Percentiles rank a stretch among this genome's conserved stretches.
Conservation (phyloP, 2,329 filamentous ascomycete genomes). For the Sporothrix curviconia region DNA sequence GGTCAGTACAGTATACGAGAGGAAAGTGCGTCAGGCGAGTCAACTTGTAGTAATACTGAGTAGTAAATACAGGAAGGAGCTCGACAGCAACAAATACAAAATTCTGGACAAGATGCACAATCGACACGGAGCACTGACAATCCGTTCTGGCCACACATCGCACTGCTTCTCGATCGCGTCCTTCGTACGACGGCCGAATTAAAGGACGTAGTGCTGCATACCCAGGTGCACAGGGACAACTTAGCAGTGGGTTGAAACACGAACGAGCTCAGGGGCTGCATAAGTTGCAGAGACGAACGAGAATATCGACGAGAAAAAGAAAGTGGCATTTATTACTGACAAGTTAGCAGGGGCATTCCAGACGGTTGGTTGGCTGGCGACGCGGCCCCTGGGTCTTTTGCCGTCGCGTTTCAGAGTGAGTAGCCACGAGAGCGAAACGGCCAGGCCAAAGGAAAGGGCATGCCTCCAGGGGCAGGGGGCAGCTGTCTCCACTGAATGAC, state of each 20-base stretch:
- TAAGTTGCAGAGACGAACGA: too few relatives aligned
- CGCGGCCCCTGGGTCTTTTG: background rate
- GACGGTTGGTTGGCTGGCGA: conserved; percentile 1
- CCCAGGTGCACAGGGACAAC: too few relatives aligned
- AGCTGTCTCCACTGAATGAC: background rate
- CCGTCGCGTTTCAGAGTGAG: conserved; percentile 4
- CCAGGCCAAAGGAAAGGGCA: background rate
- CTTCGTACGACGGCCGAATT: background rate
- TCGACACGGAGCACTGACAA: too few relatives aligned
- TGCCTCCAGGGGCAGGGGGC: background rate
- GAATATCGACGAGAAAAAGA: background rate
- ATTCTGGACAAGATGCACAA: too few relatives aligned
- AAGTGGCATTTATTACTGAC: too few relatives aligned
- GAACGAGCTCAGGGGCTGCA: background rate
- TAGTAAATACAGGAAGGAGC: too few relatives aligned
- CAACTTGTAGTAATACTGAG: too few relatives aligned
- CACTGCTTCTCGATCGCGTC: too few relatives aligned
- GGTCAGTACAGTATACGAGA: background rate
- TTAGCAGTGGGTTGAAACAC: conserved; percentile 4
- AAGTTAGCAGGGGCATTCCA: too few relatives aligned
- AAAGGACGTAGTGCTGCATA: too few relatives aligned
- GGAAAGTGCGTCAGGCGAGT: background rate
- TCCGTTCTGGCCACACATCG: too few relatives aligned
- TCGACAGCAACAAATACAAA: too few relatives aligned
- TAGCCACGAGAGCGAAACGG: background rate